Evolutionary conservation across 2,329 filamentous ascomycete species (phyloP).

Genomic region (Tolypocladium inflatum): DNA sequence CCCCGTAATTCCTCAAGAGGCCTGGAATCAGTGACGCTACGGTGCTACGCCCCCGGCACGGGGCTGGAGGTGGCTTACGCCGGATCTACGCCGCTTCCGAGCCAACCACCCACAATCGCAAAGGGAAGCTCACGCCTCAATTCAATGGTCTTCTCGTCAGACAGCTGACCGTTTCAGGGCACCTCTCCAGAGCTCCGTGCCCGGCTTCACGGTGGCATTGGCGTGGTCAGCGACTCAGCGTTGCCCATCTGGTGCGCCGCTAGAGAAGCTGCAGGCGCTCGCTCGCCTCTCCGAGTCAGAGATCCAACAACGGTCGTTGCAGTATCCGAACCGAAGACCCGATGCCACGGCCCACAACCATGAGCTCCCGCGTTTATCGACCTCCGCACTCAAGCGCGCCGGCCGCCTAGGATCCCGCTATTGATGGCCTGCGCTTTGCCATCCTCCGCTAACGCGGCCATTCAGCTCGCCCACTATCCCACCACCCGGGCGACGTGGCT

Average conservation of each 20-base stretch:
- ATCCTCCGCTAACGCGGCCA: neutral
- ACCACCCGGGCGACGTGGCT: neutral
- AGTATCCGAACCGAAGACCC: neutral
- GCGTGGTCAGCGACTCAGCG: neutral
- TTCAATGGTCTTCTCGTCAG: neutral
- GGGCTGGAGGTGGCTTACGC: neutral
- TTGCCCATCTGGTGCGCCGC: neutral
- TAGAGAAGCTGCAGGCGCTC: neutral
- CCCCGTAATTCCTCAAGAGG: neutral
- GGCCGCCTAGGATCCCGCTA: neutral
- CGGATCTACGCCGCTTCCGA: neutral
- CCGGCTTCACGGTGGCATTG: neutral
- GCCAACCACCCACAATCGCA: neutral
- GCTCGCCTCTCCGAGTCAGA: neutral
- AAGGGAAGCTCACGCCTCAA: neutral
- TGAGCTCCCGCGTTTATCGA: neutral
- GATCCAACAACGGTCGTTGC: neutral
- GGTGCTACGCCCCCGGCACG: neutral
- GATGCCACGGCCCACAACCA: neutral
- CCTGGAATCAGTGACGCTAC: neutral
- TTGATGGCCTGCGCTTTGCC: neutral
- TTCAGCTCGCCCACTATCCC: neutral
- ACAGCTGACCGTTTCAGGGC: neutral
- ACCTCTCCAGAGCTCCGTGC: neutral
- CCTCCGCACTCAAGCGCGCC: neutral